Evolutionary conservation across 305 asterid genomes (phyloP).

Genomic region (Plantago coronopus): DNA sequence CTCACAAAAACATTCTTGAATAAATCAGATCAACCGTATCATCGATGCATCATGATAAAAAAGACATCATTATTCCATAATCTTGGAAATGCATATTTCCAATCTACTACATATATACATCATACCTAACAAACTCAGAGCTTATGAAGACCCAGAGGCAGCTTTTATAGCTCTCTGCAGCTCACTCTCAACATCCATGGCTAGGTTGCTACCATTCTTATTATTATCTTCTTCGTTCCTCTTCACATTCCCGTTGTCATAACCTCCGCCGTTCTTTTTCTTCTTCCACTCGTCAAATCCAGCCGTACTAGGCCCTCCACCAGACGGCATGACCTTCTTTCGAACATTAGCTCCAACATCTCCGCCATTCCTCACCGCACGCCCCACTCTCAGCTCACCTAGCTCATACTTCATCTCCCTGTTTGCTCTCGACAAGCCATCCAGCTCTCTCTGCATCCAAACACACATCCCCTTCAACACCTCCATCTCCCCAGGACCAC

Average conservation of each 20-base stretch:
- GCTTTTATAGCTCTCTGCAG: constrained; percentile 84
- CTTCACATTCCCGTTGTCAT: constrained; percentile 27
- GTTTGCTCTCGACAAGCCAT: constrained; percentile 49
- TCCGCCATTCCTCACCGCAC: constrained; percentile 18
- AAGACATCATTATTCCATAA: neutral
- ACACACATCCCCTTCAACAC: constrained; percentile 55
- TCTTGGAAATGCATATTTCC: neutral
- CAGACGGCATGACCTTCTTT: constrained; percentile 31
- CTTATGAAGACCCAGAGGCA: constrained; percentile 53
- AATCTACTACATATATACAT: constrained; percentile 5
- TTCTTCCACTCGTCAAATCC: constrained; percentile 63
- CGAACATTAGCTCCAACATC: constrained; percentile 22
- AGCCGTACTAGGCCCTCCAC: constrained; percentile 33
- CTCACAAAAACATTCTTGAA: too few relatives aligned
- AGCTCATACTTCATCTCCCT: constrained; percentile 56
- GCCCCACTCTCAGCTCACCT: constrained; percentile 47
- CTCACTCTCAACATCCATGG: constrained; percentile 68
- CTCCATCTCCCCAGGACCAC: constrained; percentile 36
- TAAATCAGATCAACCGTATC: too few relatives aligned
- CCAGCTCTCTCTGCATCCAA: constrained; percentile 82
- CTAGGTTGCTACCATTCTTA: constrained; percentile 29
- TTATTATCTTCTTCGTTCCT: constrained; percentile 45
- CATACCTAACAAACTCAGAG: constrained; percentile 16
- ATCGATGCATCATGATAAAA: too few relatives aligned
- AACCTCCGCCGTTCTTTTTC: constrained; percentile 39